Evolutionary conservation across 495 filamentous ascomycete species (phyloP).

Genomic region (Daldinia bambusicola): DNA sequence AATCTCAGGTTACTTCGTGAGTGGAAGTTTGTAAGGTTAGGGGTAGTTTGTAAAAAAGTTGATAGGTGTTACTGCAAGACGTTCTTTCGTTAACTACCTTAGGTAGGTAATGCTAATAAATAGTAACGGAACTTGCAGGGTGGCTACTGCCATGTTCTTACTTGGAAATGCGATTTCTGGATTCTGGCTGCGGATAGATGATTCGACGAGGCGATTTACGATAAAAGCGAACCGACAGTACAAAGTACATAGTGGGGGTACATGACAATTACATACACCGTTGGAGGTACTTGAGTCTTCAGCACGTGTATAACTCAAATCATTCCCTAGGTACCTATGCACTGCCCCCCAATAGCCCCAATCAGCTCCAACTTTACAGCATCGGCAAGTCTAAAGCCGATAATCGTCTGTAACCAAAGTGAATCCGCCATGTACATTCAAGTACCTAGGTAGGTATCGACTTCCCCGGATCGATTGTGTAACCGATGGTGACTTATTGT

Average conservation of each 20-base stretch:
- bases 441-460: conserved; percentile 12
- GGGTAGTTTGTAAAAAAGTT: neutral
- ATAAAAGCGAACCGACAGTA: too few species aligned
- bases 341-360: conserved; percentile 36
- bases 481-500: conserved; percentile 22
- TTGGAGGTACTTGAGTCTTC: too few species aligned
- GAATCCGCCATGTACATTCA: conserved; percentile 2
- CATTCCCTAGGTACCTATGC: conserved; percentile 13
- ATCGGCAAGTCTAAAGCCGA: conserved; percentile 36
- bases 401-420: neutral
- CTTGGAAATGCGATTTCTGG: conserved; percentile 22
- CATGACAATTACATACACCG: too few species aligned
- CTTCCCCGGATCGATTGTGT: conserved; percentile 1
- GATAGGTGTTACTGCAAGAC: conserved; percentile 4
- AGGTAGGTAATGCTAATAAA: conserved; percentile 21
- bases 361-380: conserved; percentile 12
- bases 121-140: conserved; percentile 5
- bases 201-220: conserved; percentile 26
- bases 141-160: conserved; percentile 12
- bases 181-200: conserved; percentile 31
- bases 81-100: conserved; percentile 1
- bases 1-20: conserved; percentile 4
- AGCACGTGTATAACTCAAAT: too few species aligned
- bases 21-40: neutral
- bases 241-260: too few species aligned